Evolutionary conservation across 768 basidiomycete genomes (phyloP), one percentile per base, ranked within the genome.

Genomic region (Coprinopsis sp.): DNA sequence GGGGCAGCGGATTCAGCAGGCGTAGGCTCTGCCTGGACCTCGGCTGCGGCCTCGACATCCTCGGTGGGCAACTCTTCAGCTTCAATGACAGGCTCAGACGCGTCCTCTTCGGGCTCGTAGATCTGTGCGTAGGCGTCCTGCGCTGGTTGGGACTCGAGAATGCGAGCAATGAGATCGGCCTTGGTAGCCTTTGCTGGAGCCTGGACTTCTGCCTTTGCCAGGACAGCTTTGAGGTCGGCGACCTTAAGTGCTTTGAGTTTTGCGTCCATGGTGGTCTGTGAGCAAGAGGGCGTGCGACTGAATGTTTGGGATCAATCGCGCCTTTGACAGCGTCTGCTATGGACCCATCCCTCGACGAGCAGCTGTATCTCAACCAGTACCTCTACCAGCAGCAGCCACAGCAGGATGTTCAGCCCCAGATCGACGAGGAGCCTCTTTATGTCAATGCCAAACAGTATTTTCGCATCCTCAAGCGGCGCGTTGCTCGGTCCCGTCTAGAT

Each of bases 401-500:
- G 50, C 61, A 55, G 33, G 16, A 47, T 19, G 12, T 38, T 16
- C 44, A 29, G 29, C n/a, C 37, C 18, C 44, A 63, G 66, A 75
- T 90, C 57, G 94, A 97, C 68, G 93, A 97, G 53, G 95, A 99
- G 64, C 95, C 96, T 22, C 83, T 99, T 55, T 97, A 97, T 69
- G 96, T 99, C 49, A 99, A 99, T 58, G 95, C 96, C 50, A 99
- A 99, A 63, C 96, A 99, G 68, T 99, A 98, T 64, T 92, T 94
- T 58, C 89, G 96, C 62, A 98, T 99, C 58, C 79, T 99, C 66
- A 97, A 98, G 72, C 79, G 96, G 52, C 79, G 96, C 46, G 79
- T 89, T 55, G 93, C 95, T 4, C 72, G 95, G 34, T 90, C 91
- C 3, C 77, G 96, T 39, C 76, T 97, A 43, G 94, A 96, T 59